Conservation (phyloP, 192 early-diverging fungal genomes). For the Coemansia sp. region DNA sequence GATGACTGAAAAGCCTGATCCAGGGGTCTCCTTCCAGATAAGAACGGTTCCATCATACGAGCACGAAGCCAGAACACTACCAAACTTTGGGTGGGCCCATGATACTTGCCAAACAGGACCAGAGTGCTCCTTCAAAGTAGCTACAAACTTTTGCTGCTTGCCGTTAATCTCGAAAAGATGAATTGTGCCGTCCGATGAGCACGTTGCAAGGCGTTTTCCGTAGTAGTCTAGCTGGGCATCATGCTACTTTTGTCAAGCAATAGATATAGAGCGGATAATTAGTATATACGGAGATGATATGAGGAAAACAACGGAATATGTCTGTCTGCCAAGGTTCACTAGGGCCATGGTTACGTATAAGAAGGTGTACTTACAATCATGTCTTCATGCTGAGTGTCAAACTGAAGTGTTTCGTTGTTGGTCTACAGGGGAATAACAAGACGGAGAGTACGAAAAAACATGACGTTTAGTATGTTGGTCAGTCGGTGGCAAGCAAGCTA, state of each 20-base stretch:
- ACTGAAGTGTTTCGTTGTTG: constrained; percentile 45
- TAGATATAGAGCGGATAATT: neutral
- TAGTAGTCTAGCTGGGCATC: constrained; percentile 82
- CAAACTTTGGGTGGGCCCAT: constrained; percentile 99
- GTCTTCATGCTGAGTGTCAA: constrained; percentile 55
- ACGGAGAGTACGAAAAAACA: constrained; percentile 14
- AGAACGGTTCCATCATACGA: constrained; percentile 94
- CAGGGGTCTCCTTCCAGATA: constrained; percentile 93
- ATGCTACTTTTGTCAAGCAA: constrained; percentile 46
- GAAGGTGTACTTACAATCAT: constrained; percentile 45
- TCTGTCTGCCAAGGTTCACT: neutral
- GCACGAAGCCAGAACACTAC: constrained; percentile 91
- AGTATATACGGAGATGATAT: neutral
- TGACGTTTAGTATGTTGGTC: neutral
- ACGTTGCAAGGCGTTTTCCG: constrained; percentile 92
- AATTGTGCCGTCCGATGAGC: constrained; percentile 94
- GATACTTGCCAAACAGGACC: constrained; percentile 99
- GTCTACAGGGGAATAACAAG: constrained; percentile 16
- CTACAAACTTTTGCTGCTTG: constrained; percentile 48
- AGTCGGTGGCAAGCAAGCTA: neutral
- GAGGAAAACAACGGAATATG: neutral
- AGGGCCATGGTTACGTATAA: neutral
- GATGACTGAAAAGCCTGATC: constrained; percentile 42
- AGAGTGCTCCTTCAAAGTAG: constrained; percentile 69
- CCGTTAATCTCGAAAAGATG: constrained; percentile 87